Evolutionary conservation across 2,329 filamentous ascomycete genomes (phyloP), one percentile per base, ranked within the genome.

Genomic region (Fusarium sp.): DNA sequence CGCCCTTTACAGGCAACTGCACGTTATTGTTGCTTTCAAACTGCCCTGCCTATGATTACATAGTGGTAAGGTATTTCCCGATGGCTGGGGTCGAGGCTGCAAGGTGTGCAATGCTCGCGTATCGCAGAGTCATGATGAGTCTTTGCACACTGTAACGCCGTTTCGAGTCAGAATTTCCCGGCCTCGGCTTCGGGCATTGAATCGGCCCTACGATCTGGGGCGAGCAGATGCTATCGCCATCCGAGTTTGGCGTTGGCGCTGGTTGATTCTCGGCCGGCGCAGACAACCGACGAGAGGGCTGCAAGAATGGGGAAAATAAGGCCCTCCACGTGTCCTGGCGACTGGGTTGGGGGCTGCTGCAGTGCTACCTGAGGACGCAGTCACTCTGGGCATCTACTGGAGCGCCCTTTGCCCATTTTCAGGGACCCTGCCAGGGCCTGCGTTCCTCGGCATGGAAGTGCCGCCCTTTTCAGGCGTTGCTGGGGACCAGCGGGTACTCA

Each of bases 401-500:
- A 53, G 50, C 50, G 37, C 12, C 36, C 15, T 40, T 40, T 40
- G 6, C n/a, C 15, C 13, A 53, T 27, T 53, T 37, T 13, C 50
- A 53, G 50, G 50, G 36, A 40, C 40, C 16, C 52, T 66, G n/a
- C 28, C 62, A 67, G 66, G 66, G 57, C 58, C 43, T 48, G 50
- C 47, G 47, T 44, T 27, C 59, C 41, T 70, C 67, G 67, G 67
- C 67, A 61, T 71, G 37, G 60, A 71, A 68, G 63, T 70, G 67
- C 67, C 67, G 67, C 39, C 39, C 43, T 54, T 37, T 63, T 41
- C 53, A 44, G 30, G 15, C 30, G 54, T 31, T 36, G 34, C 30
- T 51, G 48, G 48, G 13, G 16, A 54, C 54, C 47, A 34, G 53
- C 44, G 61, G 66, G 52, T 68, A 65, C 59, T 31, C 37, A 55